Conservation (phyloP, 148 eudicot genomes). For the Simmondsia chinensis region DNA sequence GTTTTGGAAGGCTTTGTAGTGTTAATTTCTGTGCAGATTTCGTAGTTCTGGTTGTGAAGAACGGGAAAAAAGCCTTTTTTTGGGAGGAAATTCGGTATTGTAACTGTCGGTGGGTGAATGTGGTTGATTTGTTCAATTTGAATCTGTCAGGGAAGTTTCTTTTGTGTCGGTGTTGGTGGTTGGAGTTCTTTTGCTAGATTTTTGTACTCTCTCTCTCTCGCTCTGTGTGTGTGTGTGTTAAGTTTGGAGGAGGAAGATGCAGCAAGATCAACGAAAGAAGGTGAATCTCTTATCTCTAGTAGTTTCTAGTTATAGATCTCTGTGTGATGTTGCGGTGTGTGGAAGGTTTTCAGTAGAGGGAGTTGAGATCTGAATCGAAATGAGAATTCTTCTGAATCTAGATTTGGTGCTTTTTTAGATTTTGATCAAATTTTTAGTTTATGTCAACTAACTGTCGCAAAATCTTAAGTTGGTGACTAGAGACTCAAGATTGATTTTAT, state of each 20-base stretch:
- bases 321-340: neutral
- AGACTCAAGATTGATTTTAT: too few relatives aligned
- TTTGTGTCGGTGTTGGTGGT: neutral
- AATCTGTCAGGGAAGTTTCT: neutral
- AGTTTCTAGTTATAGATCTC: neutral
- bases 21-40: too few relatives aligned
- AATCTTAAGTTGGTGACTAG: too few relatives aligned
- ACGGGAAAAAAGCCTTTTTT: slow-evolving; percentile 10
- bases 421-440: too few relatives aligned
- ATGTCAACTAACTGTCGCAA: too few relatives aligned
- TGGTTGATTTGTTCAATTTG: slow-evolving; percentile 21
- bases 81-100: too few relatives aligned
- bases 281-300: slow-evolving; percentile 15
- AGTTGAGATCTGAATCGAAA: too few relatives aligned
- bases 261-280: slow-evolving; percentile 68
- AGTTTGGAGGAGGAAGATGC: slow-evolving; percentile 21
- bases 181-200: slow-evolving; percentile 3
- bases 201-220: neutral
- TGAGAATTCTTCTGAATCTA: too few relatives aligned
- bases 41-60: slow-evolving; percentile 9
- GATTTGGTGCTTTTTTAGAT: too few relatives aligned
- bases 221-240: neutral
- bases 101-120: slow-evolving; percentile 40
- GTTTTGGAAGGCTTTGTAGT: too few relatives aligned
- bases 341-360: too few relatives aligned